Base-by-base conservation (phyloP, 352 stramenopile genomes). In the Phytophthora aleatoria region DNA sequence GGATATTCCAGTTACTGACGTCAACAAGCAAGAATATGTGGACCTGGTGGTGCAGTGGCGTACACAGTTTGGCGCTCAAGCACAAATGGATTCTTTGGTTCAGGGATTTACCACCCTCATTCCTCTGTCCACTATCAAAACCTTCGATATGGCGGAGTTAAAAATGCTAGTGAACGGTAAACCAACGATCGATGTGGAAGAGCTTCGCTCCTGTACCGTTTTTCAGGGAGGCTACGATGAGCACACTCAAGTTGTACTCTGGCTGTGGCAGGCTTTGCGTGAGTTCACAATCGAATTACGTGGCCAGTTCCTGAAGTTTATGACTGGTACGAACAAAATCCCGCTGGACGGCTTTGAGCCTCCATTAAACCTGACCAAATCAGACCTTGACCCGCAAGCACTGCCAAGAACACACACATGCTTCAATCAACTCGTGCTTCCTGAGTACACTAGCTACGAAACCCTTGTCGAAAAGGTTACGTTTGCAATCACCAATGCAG, bases 361-460 rank as follows among this genome's bases (percentile, higher is more conserved):
- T n/a, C 87, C 87, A 15, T 70, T 96, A 47, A 96, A 93, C 39
- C 53, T 96, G 28, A 96, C 89, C 4, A 89, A 86, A 43, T 92
- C 87, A 3, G 81, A 94, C 50, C 67, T 94, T 8, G 82, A 90
- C 27, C 66, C 77, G 0, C 73, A 78, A n/a, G 76, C 87, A 7
- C 59, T 96, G 11, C 87, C 87, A 43, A 55, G 82, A 31, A 85
- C 85, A 0, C 89, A 96, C 65, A 96, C 89, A 5, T 96, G 89
- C 53, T 96, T 96, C 68, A 96, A 96, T 59, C 89, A 96, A 60
- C 78, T 96, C 10, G 87, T 96, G 30, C 72, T 96, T 15, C 87
- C 89, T 5, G 81, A 91, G 58, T 96, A 94, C 65, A 64, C 58
- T 27, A 86, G 61, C 60, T 93, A 87, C 55, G 68, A 86, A 56